A percentile compares a stretch with the other conserved stretches of the same genome.
These are phyloP conservation scores for Aspergillus aculeatinus DNA, from an alignment of 2,329 filamentous ascomycete genomes.

Conservation along the genomic window DNA sequence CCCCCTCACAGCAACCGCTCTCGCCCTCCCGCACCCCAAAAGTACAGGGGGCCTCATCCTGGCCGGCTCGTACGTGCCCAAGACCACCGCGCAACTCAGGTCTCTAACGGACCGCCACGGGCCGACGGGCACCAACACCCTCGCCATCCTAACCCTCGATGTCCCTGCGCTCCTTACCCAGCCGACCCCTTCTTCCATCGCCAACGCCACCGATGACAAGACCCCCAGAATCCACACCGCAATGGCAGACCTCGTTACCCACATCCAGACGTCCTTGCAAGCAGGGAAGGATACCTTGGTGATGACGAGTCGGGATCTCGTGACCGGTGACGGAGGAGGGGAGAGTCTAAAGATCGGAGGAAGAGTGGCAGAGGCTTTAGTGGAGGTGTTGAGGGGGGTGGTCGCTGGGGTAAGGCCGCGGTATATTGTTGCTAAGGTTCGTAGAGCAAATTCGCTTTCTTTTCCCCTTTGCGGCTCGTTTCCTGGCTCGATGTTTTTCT, in stretches of 20 bases:
- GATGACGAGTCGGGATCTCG: slow-evolving; percentile 59
- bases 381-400: slow-evolving; percentile 50
- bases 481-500: no score
- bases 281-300: slow-evolving; percentile 55
- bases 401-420: slow-evolving; percentile 46
- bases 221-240: no score
- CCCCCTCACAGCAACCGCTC: slow-evolving; percentile 46
- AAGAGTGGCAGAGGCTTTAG: slow-evolving; percentile 52
- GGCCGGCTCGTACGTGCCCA: slow-evolving; percentile 59
- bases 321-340: slow-evolving; percentile 51
- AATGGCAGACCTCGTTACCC: slow-evolving; percentile 27
- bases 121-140: slow-evolving; percentile 28
- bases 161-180: slow-evolving; percentile 51
- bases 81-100: slow-evolving; percentile 57
- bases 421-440: slow-evolving; percentile 57
- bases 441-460: neutral
- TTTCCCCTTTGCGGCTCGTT: no score
- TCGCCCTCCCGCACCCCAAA: slow-evolving; percentile 42
- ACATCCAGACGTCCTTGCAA: slow-evolving; percentile 44
- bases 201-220: no score
- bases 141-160: slow-evolving; percentile 50
- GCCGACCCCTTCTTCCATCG: slow-evolving; percentile 19
- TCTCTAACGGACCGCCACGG: slow-evolving; percentile 42
- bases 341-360: slow-evolving; percentile 57
- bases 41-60: slow-evolving; percentile 53